Evolutionary conservation across 148 eudicot species (phyloP), one percentile per base, ranked within the genome.

Genomic region (Diospyros kaki): DNA sequence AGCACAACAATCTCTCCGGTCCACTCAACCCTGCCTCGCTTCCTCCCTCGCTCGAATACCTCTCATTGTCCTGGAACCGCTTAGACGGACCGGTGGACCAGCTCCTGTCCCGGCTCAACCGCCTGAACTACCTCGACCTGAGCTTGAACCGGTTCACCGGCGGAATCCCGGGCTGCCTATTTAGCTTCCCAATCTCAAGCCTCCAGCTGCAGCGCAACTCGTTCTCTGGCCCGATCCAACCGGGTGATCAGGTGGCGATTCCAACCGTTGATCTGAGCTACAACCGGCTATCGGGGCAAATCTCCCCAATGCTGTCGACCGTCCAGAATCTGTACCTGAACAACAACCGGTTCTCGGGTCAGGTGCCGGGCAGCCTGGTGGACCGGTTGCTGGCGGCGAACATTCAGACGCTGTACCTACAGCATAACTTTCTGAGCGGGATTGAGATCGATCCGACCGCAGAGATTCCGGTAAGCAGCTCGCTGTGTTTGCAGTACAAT

Each of bases 401-500:
- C 1, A 86, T 94, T 40, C 91, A 92, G 59, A 79, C 77, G 11
- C 77, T 94, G 10, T 94, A 94, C 73, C 71, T 94, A 38, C 98
- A 94, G 80, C 98, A 94, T 67, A 94, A 94, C 73, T 94, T 78
- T 69, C 73, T 94, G 48, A 94, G 96, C 0, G 96, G 96, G 67
- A 86, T 92, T 0, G 82, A 76, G 82, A 87, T 94, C 2, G 85
- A 89, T 83, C 97, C 90, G 52, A 87, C 85, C 88, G 98, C 83
- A 51, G 93, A 86, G 75, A 94, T 94, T 89, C 97, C 97, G 1
- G n/a, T 91, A 41, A 88, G 87, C 58, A 87, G 91, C 41, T 86
- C 93, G 2, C 63, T 94, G 82, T 94, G 98, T 73, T 83, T 94
- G 77, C 88, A 89, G 87, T 94, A 94, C 67, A 94, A 94, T 77